Evolutionary conservation across 768 basidiomycete genomes (phyloP).

Genomic region (Dentipellis fragilis): DNA sequence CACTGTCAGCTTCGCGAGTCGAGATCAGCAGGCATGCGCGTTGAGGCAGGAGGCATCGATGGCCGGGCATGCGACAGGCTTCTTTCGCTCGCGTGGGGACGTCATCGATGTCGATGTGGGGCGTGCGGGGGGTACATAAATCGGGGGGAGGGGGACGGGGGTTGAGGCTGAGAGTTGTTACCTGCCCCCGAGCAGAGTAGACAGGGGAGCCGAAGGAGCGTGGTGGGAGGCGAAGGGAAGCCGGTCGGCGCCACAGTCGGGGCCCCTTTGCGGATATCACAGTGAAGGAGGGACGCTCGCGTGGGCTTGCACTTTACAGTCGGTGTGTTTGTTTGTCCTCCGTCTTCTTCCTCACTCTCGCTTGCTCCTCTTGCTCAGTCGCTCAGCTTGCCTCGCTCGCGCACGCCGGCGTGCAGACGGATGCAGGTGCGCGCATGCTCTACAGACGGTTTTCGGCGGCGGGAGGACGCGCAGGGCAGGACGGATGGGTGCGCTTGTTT

Average conservation of each 20-base stretch:
- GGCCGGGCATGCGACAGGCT: background rate
- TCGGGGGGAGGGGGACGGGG: too few species aligned
- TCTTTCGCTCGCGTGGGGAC: background rate
- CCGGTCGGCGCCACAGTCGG: background rate
- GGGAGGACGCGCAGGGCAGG: background rate
- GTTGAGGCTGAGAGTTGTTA: too few species aligned
- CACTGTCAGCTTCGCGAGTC: too few species aligned
- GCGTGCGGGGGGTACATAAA: background rate
- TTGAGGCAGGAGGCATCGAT: background rate
- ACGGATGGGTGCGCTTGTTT: background rate
- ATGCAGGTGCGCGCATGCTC: too few species aligned
- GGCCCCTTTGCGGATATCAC: slow-evolving; percentile 7
- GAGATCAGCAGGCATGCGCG: background rate
- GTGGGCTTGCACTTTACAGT: background rate
- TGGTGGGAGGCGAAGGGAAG: too few species aligned
- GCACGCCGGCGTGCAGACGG: too few species aligned
- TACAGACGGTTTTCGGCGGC: too few species aligned
- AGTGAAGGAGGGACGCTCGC: slow-evolving; percentile 2
- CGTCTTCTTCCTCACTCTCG: background rate
- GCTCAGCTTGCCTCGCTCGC: background rate
- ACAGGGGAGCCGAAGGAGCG: too few species aligned
- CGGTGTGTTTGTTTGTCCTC: background rate
- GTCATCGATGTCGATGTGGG: background rate
- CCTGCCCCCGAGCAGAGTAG: too few species aligned
- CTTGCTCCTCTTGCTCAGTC: background rate